phyloP scores from a whole-genome alignment of 2,329 filamentous ascomycete species.

The Paecilomyces sp. region DNA sequence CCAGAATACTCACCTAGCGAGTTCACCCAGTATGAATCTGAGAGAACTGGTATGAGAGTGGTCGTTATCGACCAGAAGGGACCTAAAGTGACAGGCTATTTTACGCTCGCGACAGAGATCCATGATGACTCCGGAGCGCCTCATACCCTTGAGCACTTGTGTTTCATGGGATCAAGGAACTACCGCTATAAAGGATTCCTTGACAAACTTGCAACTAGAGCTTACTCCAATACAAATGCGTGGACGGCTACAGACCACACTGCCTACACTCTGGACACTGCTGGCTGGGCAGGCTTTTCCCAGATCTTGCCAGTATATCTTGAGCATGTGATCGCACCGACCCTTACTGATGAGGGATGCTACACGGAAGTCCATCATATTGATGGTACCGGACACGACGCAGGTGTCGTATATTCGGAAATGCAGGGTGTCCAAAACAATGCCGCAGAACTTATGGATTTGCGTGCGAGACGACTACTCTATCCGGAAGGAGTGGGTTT shows the following conservation, averaged over 20 bases:
- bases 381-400: conserved; percentile 88
- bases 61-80: conserved; percentile 87
- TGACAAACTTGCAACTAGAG: conserved; percentile 86
- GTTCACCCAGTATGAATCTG: conserved; percentile 93
- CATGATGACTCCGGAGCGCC: conserved; percentile 93
- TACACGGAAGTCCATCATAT: conserved; percentile 96
- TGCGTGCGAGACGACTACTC: conserved; percentile 68
- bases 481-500: conserved; percentile 90
- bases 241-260: conserved; percentile 98
- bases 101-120: conserved; percentile 93
- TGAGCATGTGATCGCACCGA: conserved; percentile 87
- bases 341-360: conserved; percentile 84
- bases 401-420: conserved; percentile 95
- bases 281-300: conserved; percentile 94
- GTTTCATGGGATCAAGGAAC: conserved; percentile 86
- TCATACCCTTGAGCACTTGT: conserved; percentile 73
- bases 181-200: conserved; percentile 93
- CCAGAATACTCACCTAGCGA: conserved; percentile 82
- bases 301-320: conserved; percentile 92
- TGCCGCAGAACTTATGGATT: conserved; percentile 77
- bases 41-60: conserved; percentile 88
- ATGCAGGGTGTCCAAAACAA: conserved; percentile 95
- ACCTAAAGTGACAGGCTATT: conserved; percentile 92
- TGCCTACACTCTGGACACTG: conserved; percentile 89
- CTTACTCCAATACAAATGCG: conserved; percentile 90